A percentile compares a stretch with the other conserved stretches of the same genome.
Conservation (phyloP, 1,284 basidiomycete species). For the Boletus smithii region DNA sequence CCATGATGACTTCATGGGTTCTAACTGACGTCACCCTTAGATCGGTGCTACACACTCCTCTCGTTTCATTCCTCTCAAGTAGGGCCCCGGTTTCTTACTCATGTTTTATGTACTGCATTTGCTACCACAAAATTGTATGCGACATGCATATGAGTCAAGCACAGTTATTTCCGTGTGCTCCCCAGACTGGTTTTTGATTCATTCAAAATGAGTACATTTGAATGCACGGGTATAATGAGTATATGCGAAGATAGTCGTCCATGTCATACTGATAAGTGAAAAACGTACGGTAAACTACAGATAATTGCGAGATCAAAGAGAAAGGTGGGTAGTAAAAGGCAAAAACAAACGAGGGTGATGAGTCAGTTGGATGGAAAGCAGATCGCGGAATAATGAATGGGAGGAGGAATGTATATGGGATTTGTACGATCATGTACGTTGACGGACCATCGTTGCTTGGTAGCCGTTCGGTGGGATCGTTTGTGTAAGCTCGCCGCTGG, state of each 20-base stretch:
- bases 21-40: slow-evolving; percentile 34
- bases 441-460: slow-evolving; percentile 47
- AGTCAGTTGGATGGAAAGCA: slow-evolving; percentile 30
- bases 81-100: slow-evolving; percentile 23
- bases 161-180: background rate
- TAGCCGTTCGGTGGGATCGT: slow-evolving; percentile 47
- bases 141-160: slow-evolving; percentile 18
- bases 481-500: slow-evolving; percentile 46
- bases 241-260: slow-evolving; percentile 46
- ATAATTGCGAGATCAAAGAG: slow-evolving; percentile 35
- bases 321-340: slow-evolving; percentile 7
- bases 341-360: slow-evolving; percentile 23
- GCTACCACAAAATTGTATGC: slow-evolving; percentile 30
- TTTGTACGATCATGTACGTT: slow-evolving; percentile 40
- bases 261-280: slow-evolving; percentile 41
- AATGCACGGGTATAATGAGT: slow-evolving; percentile 47
- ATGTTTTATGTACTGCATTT: slow-evolving; percentile 19
- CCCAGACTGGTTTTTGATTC: slow-evolving; percentile 20
- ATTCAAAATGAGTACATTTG: slow-evolving; percentile 42
- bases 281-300: slow-evolving; percentile 40
- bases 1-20: background rate
- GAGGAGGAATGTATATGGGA: slow-evolving; percentile 1
- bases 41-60: slow-evolving; percentile 88
- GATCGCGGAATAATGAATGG: slow-evolving; percentile 21
- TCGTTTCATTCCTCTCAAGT: slow-evolving; percentile 61